These are phyloP conservation scores for Pythium monospermum DNA, from an alignment of 352 stramenopile genomes.

Conservation along the genomic window DNA sequence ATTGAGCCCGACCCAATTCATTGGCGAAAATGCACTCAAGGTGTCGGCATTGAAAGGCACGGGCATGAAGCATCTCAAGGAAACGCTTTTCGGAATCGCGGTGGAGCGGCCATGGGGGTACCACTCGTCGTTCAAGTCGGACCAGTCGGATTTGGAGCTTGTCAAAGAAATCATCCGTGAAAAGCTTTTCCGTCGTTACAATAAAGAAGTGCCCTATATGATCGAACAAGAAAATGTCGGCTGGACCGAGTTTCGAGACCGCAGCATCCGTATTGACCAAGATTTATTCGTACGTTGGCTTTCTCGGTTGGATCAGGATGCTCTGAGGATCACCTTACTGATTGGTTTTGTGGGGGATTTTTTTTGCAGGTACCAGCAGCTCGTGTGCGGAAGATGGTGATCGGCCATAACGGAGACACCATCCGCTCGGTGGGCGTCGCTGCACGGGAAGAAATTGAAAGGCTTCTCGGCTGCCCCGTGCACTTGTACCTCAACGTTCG, in stretches of 20 bases:
- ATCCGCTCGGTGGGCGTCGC: constrained; percentile 69
- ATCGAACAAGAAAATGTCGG: constrained; percentile 80
- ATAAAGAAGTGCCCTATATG: constrained; percentile 83
- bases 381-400: constrained; percentile 74
- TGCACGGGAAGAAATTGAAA: constrained; percentile 71
- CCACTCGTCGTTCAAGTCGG: constrained; percentile 83
- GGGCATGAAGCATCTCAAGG: constrained; percentile 59
- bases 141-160: constrained; percentile 75
- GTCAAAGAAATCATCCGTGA: constrained; percentile 87
- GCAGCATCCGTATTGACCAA: constrained; percentile 83
- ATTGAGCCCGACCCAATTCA: constrained; percentile 62
- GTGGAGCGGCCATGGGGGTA: constrained; percentile 79
- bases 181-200: constrained; percentile 84
- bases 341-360: background rate
- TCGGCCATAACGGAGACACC: constrained; percentile 73
- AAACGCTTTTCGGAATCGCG: constrained; percentile 57
- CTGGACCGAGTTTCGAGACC: constrained; percentile 85
- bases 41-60: constrained; percentile 73
- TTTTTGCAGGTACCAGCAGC: constrained; percentile 51
- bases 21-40: constrained; percentile 69
- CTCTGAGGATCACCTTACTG: background rate
- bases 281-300: constrained; percentile 75
- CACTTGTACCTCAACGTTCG: constrained; percentile 86
- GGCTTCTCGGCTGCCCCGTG: constrained; percentile 59
- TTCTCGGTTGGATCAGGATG: background rate